Evolutionary conservation across 2,329 filamentous ascomycete genomes (phyloP).

Genomic region (Xylariaceae sp.): DNA sequence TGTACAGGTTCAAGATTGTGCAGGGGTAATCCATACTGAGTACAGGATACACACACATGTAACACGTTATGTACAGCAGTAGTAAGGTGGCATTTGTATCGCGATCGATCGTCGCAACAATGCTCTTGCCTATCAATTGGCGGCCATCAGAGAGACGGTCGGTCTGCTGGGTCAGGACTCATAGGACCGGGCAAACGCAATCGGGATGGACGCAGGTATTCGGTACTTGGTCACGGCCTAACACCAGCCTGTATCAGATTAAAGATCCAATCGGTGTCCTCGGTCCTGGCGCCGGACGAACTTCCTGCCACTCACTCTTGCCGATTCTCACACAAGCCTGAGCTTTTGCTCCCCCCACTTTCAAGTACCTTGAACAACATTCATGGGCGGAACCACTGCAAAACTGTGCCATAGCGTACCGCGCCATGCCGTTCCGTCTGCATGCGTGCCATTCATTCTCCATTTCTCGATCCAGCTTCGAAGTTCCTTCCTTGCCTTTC

Average conservation of each 20-base stretch:
- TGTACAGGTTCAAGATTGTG: too few relatives aligned
- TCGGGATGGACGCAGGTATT: too few relatives aligned
- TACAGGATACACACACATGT: neutral
- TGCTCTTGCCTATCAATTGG: constrained; percentile 24
- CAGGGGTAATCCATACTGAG: neutral
- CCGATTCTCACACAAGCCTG: constrained; percentile 12
- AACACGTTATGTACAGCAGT: neutral
- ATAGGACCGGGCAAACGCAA: constrained; percentile 2
- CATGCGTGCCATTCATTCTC: neutral
- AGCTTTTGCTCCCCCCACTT: constrained; percentile 17
- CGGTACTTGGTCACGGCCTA: too few relatives aligned
- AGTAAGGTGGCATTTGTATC: neutral
- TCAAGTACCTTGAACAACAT: constrained; percentile 1
- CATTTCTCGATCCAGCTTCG: neutral
- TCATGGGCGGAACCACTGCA: neutral
- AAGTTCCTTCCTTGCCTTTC: neutral
- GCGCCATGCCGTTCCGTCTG: constrained; percentile 2
- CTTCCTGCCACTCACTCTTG: neutral
- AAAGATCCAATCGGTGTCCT: neutral
- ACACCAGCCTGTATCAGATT: too few relatives aligned
- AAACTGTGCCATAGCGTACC: neutral
- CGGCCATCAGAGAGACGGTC: constrained; percentile 19
- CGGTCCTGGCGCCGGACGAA: too few relatives aligned
- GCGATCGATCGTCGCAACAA: constrained; percentile 26
- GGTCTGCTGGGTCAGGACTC: constrained; percentile 17